These are phyloP conservation scores for Hortiboletus rubellus DNA, from an alignment of 1,284 basidiomycete species.

Conservation along the genomic window DNA sequence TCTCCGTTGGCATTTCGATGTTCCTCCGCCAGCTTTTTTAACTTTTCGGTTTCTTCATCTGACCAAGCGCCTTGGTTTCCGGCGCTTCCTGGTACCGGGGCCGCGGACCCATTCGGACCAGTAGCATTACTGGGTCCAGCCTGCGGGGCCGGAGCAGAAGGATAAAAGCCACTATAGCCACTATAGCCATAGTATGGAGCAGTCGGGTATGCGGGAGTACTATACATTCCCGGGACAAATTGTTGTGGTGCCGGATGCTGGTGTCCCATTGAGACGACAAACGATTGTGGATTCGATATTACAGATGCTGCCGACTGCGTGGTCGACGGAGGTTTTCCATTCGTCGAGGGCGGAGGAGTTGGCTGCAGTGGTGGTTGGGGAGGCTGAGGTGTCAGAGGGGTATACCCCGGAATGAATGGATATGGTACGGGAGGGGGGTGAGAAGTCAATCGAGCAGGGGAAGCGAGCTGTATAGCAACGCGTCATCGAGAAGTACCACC, in stretches of 20 bases:
- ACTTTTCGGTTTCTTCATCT: constrained; percentile 66
- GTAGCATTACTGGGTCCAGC: constrained; percentile 32
- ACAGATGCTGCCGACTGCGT: constrained; percentile 39
- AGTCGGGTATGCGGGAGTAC: constrained; percentile 52
- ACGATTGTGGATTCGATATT: constrained; percentile 68
- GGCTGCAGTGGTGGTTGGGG: constrained; percentile 23
- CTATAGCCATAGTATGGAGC: constrained; percentile 56
- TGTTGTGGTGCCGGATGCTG: constrained; percentile 37
- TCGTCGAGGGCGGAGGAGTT: constrained; percentile 31
- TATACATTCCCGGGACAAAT: constrained; percentile 43
- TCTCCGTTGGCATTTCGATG: constrained; percentile 53
- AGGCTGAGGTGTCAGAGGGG: constrained; percentile 25
- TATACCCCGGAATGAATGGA: constrained; percentile 44
- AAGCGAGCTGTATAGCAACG: constrained; percentile 52
- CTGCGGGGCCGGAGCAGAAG: constrained; percentile 21
- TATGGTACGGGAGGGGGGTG: constrained; percentile 64
- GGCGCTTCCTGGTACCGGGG: constrained; percentile 37
- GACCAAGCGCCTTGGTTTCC: constrained; percentile 73
- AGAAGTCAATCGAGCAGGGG: constrained; percentile 63
- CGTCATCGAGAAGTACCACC: constrained; percentile 12
- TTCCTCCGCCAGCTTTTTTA: constrained; percentile 67
- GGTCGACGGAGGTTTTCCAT: constrained; percentile 28
- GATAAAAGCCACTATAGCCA: constrained; percentile 39
- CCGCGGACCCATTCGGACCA: constrained; percentile 19
- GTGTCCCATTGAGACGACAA: constrained; percentile 62